Percentiles rank a stretch among this genome's conserved stretches.
Evolutionary conservation across 805 yeast species (phyloP).

Genomic region (Lipomyces sp.): DNA sequence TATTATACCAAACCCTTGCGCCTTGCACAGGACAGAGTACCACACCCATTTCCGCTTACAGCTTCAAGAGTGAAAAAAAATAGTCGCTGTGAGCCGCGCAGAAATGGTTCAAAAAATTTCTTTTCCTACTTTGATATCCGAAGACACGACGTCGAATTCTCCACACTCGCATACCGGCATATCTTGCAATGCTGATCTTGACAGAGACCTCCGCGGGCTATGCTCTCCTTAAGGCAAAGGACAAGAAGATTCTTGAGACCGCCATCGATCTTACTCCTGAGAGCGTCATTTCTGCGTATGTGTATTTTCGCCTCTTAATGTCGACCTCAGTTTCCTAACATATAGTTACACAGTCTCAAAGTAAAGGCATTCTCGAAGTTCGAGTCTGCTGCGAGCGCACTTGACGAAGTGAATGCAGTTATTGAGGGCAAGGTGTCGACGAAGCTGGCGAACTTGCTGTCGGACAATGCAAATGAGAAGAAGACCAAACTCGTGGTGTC

Average conservation of each 20-base stretch:
- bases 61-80: too few relatives aligned
- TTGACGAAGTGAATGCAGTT: conserved; percentile 89
- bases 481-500: conserved; percentile 88
- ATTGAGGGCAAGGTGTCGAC: conserved; percentile 92
- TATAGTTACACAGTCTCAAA: conserved; percentile 52
- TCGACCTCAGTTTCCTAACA: not conserved
- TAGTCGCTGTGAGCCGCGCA: too few relatives aligned
- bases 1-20: too few relatives aligned
- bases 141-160: too few relatives aligned
- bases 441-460: conserved; percentile 72
- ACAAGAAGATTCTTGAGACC: conserved; percentile 92
- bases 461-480: conserved; percentile 59
- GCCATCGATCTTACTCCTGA: conserved; percentile 40
- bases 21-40: too few relatives aligned
- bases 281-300: conserved; percentile 27
- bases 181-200: conserved; percentile 48
- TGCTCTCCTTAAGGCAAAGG: conserved; percentile 95
- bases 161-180: too few relatives aligned
- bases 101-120: too few relatives aligned
- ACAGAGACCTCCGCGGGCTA: conserved; percentile 99
- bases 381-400: conserved; percentile 89
- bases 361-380: conserved; percentile 95
- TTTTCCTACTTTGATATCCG: too few relatives aligned
- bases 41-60: too few relatives aligned
- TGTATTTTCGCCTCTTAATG: conserved; percentile 58